A percentile compares a stretch with the other conserved stretches of the same genome.
phyloP scores from a whole-genome alignment of 176 grass and related monocot species.

The Aegilops sharonensis region DNA sequence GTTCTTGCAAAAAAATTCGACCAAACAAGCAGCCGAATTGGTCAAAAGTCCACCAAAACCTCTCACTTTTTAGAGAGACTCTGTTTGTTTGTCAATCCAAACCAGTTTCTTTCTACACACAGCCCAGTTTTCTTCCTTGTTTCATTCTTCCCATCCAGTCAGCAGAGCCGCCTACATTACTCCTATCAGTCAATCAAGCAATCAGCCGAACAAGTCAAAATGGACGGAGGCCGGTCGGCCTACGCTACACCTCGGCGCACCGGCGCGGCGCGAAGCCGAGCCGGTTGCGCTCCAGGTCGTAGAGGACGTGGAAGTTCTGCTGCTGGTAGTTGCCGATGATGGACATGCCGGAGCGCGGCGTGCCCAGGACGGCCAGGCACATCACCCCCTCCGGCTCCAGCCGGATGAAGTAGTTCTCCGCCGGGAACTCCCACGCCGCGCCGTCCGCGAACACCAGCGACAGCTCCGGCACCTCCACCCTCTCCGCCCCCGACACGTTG shows the following conservation, averaged over 20 bases:
- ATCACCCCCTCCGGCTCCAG: constrained; percentile 57
- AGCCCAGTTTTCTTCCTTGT: too few species aligned
- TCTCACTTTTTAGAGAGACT: neutral
- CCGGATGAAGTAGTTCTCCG: constrained; percentile 91
- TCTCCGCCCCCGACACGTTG: constrained; percentile 66
- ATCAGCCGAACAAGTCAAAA: neutral
- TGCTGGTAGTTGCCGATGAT: constrained; percentile 97
- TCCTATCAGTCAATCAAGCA: neutral
- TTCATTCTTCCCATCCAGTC: too few species aligned
- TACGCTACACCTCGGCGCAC: constrained; percentile 76
- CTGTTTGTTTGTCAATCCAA: neutral
- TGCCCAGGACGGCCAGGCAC: constrained; percentile 81
- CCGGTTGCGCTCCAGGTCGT: constrained; percentile 61
- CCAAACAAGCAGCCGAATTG: neutral
- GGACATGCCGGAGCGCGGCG: constrained; percentile 51
- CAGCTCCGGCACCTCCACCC: constrained; percentile 70
- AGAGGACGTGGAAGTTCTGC: constrained; percentile 91
- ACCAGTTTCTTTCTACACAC: too few species aligned
- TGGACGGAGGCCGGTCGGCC: rapidly evolving
- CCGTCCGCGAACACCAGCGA: constrained; percentile 64
- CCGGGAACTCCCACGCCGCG: constrained; percentile 80
- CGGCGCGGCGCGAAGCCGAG: constrained; percentile 76
- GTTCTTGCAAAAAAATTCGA: neutral
- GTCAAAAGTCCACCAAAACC: neutral
- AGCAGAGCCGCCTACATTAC: too few species aligned